phyloP scores from a whole-genome alignment of 768 basidiomycete species.

The Rhodocollybia butyracea region DNA sequence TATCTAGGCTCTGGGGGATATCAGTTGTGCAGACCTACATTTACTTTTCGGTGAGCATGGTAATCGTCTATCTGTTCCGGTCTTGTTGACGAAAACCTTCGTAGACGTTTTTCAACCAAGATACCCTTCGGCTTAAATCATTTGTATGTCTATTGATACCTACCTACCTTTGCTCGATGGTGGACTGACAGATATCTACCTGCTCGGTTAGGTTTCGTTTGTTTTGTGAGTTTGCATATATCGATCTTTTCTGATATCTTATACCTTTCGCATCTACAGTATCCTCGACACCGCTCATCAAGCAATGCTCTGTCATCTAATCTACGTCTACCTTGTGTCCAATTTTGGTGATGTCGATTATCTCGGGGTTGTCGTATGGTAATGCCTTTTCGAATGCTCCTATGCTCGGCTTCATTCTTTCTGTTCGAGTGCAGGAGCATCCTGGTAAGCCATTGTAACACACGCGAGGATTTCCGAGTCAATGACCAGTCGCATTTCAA shows the following conservation, averaged over 20 bases:
- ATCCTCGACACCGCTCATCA: slow-evolving; percentile 4
- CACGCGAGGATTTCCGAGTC: no score
- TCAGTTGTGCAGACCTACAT: background rate
- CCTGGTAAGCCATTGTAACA: background rate
- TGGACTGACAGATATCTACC: no score
- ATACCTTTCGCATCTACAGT: background rate
- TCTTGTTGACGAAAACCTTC: background rate
- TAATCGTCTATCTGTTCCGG: background rate
- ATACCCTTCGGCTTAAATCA: background rate
- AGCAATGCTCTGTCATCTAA: slow-evolving; percentile 2
- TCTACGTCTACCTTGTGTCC: slow-evolving; percentile 3
- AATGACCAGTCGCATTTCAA: background rate
- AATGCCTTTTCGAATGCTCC: background rate
- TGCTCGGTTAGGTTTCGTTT: background rate
- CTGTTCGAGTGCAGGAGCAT: slow-evolving; percentile 2
- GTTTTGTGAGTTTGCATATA: background rate
- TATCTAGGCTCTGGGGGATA: background rate
- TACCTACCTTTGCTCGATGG: no score
- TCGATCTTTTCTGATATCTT: background rate
- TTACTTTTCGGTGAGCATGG: slow-evolving; percentile 5
- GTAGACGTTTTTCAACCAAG: background rate
- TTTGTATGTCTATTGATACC: background rate
- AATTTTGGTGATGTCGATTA: background rate
- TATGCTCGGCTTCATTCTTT: background rate
- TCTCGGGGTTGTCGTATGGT: slow-evolving; percentile 2